Evolutionary conservation across 2,329 filamentous ascomycete species (phyloP).

Genomic region (Pseudogymnoascus sp.): DNA sequence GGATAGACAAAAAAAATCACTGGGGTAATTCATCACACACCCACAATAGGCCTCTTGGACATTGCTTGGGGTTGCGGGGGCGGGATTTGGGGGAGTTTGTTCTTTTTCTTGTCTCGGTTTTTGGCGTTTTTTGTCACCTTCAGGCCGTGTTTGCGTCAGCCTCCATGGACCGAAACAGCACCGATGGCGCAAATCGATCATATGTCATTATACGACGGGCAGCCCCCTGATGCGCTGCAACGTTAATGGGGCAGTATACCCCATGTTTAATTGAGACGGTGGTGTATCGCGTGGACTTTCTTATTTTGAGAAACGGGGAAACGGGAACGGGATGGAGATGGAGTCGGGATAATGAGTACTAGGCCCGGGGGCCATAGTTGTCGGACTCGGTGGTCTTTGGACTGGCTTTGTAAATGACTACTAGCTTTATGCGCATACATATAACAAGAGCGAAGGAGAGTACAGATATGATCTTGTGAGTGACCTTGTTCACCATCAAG

Average conservation of each 20-base stretch:
- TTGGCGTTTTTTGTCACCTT: background rate
- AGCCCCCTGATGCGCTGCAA: background rate
- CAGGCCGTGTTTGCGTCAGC: background rate
- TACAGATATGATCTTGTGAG: background rate
- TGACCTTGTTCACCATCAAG: background rate
- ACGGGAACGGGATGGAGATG: background rate
- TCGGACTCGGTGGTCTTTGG: background rate
- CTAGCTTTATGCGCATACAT: constrained; percentile 5
- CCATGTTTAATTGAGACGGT: background rate
- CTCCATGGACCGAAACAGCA: background rate
- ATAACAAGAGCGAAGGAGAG: background rate
- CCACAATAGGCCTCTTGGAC: background rate
- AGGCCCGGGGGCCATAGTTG: background rate
- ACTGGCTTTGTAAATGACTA: constrained; percentile 4
- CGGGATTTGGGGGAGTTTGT: background rate
- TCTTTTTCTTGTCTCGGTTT: background rate
- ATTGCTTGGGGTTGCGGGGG: background rate
- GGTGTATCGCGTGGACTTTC: background rate
- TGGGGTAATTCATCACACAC: background rate
- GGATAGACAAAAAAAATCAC: constrained; percentile 3
- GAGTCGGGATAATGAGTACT: background rate
- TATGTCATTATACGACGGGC: background rate
- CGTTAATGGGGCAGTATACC: background rate
- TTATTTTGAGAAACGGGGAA: background rate
- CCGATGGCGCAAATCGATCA: background rate